A percentile compares a stretch with the other conserved stretches of the same genome.
Conservation (phyloP, 108 stramenopile genomes). For the Parietichytrium sp. region DNA sequence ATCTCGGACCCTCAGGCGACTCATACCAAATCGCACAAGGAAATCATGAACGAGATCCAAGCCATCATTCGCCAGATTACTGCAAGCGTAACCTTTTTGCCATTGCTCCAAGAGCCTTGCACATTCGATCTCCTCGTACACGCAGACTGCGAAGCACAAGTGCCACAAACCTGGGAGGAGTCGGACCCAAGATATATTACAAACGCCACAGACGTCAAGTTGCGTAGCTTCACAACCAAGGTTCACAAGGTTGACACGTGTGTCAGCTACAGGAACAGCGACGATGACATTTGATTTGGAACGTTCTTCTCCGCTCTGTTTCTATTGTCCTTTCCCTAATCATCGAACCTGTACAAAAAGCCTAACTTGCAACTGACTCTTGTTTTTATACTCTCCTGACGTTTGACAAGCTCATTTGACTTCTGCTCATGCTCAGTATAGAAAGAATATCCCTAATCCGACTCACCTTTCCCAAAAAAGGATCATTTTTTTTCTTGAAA, state of each 20-base stretch:
- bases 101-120: conserved; percentile 90
- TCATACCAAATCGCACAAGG: conserved; percentile 76
- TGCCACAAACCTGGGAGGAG: conserved; percentile 89
- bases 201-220: conserved; percentile 85
- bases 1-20: not conserved
- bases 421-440: too few species aligned
- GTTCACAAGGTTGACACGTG: conserved; percentile 87
- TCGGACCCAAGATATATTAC: conserved; percentile 93
- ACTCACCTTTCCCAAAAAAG: too few species aligned
- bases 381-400: too few species aligned
- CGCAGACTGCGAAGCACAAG: conserved; percentile 79
- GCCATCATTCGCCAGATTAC: conserved; percentile 98
- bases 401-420: too few species aligned
- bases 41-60: conserved; percentile 91
- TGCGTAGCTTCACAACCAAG: conserved; percentile 87
- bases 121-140: conserved; percentile 94
- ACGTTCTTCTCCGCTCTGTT: too few species aligned
- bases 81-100: conserved; percentile 88
- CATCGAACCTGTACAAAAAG: too few species aligned
- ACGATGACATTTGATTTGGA: conserved; percentile 44
- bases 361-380: too few species aligned
- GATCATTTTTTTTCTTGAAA: too few species aligned
- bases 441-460: too few species aligned
- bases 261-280: conserved; percentile 73
- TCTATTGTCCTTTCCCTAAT: too few species aligned